Conservation (phyloP, 2,329 filamentous ascomycete species). For the Teratosphaeria nubilosa region DNA sequence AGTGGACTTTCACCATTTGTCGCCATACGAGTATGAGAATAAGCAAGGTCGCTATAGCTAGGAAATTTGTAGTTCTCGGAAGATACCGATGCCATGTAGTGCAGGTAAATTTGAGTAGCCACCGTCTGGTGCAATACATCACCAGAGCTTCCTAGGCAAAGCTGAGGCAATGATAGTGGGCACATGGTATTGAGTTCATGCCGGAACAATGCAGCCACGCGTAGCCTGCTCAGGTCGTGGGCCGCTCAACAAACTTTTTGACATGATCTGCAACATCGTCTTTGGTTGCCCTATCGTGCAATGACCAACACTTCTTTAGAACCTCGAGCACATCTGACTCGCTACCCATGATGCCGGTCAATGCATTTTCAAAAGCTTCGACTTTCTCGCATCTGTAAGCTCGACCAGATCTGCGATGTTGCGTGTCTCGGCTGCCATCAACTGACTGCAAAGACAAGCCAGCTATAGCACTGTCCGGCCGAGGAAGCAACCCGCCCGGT, state of each 20-base stretch:
- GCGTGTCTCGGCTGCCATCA: not conserved
- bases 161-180: no score
- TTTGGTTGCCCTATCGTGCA: not conserved
- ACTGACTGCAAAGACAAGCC: not conserved
- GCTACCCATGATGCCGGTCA: not conserved
- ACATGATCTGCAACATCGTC: not conserved
- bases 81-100: not conserved
- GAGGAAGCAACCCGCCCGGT: not conserved
- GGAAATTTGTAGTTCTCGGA: not conserved
- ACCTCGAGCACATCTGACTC: not conserved
- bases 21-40: not conserved
- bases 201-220: not conserved
- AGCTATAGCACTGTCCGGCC: not conserved
- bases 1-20: not conserved
- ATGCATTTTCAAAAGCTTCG: not conserved
- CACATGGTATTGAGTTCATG: not conserved
- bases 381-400: not conserved
- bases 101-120: not conserved
- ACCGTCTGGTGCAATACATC: not conserved
- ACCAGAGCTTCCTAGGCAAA: no score
- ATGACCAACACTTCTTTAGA: not conserved
- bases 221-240: not conserved
- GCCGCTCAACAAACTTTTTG: not conserved
- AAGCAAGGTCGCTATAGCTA: not conserved
- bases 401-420: not conserved